Base-by-base conservation (phyloP, 192 early-diverging fungal species). In the Coemansia sp. region DNA sequence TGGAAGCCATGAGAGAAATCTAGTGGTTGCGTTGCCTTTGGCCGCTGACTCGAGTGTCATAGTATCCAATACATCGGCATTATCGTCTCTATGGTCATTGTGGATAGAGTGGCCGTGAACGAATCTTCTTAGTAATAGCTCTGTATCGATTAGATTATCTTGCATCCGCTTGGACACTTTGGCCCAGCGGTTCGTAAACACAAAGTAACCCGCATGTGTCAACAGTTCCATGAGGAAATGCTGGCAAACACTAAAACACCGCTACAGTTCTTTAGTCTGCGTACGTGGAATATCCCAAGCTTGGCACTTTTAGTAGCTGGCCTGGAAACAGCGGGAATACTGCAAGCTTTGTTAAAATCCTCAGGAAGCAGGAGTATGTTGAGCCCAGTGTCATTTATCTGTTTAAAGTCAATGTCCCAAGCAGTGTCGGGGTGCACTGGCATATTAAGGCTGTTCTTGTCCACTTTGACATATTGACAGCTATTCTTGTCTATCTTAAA, bases 181-280 rank as follows among this genome's bases (percentile, higher is more conserved):
- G 25, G 62, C 66, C 66, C 72, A 74, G 1, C 62, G 62, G 7
- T 55, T 48, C 31, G 68, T 45, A 65, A 74, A 74, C 5, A 20
- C n/a, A 21, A 37, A 65, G 20, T 51, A 51, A 64, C 29, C 59
- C 66, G 15, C 33, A 30, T 1, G 62, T 62, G 25, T 68, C 72
- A 3, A 68, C 58, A 4, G 59, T 40, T 48, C 34, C 53, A 18
- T 74, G 72, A 0, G n/a, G 58, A 6, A 16, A 65, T 42, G 58
- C 66, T 68, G 26, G 46, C 31, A 61, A 68, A 74, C 15, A 74
- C 4, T 13, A 59, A 26, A 25, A 74, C 6, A 3, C 72, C 72
- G 25, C 72, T 74, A 39, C 65, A 59, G 8, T 68, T 58, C 16
- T 16, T 21, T 0, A 74, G 43, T 18, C 72, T 25, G 16, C 60